Base-by-base conservation (phyloP, 2,329 filamentous ascomycete species). In the Neonectria neomacrospora region DNA sequence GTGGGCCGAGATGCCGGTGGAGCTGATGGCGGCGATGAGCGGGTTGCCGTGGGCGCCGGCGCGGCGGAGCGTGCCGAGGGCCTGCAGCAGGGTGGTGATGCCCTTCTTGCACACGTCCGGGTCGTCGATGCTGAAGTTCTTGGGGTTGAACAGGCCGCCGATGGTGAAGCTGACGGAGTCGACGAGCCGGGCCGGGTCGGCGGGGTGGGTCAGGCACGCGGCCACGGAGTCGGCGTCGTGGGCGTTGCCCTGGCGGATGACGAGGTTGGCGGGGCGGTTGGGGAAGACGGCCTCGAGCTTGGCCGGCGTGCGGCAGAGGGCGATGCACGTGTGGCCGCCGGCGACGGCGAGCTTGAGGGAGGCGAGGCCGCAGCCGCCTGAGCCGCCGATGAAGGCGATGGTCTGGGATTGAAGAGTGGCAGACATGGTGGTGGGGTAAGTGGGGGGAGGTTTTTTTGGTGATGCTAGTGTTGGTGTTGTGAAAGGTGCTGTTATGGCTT, bases 371-470 rank as follows among this genome's bases (percentile, higher is more conserved):
- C 75, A 78, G 57, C 81, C 81, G 47, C 75, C 77, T 5, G 80
- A 82, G 64, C 80, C 78, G 63, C 82, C 82, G 67, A 83, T 77
- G 71, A 82, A 73, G 64, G 71, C 68, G 54, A 74, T 72, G 32
- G 67, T 69, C 67, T 66, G 64, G 52, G n/a, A 55, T 54, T 51
- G 26, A 58, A 34, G 34, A 22, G 51, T 55, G 53, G 67, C 20
- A 39, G 66, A 61, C 64, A 68, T 65, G 34, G 20, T 55, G 20
- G 26, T 28, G 37, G 37, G 45, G 41, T 52, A 18, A 18, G n/a
- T 30, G 45, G 16, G 23, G 42, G 55, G 44, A 37, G 34, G 50
- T 47, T 45, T 14, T 47, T 45, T 14, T 57, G 45, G 53, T 28
- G 58, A 12, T 20, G 18, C 11, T 14, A 3, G 26, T 58, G n/a